Evolutionary conservation across 805 yeast species (phyloP), one percentile per base, ranked within the genome.

Genomic region (Sugiyamaella americana): DNA sequence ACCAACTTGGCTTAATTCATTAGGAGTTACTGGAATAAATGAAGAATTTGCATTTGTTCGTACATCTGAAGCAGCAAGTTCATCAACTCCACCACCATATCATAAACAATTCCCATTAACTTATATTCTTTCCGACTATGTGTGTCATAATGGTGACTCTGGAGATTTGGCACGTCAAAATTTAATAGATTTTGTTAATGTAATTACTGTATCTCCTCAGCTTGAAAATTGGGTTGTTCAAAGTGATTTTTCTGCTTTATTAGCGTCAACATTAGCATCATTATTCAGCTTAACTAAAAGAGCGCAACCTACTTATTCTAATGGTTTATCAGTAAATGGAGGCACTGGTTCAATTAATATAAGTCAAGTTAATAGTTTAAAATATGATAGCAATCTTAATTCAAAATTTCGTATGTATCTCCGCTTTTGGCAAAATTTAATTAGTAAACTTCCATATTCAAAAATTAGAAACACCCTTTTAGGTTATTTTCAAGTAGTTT

Each of bases 191-290:
- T 47, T 61, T 22, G 45, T 61, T 3, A 62, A 58, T 29, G 45
- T 48, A 4, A 53, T 58, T 2, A 46, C 54, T 4, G 41, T 47
- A 2, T 50, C 50, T 4, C 47, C 53, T 10, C 43, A 45, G 20
- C 47, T 60, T 5, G 61, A 53, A 36, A 26, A 39, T 5, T 60
- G 64, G 65, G 46, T 58, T 10, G 16, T 58, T 8, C 41, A 47
- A 4, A 51, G 61, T 29, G 63, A 61, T 43, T 51, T 59, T 36
- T 55, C 58, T 11, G 56, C 62, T 4, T 48, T 61, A 21, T 46
- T 61, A 47, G 62, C 60, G 1, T 60, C 64, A 5, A 62, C 64
- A 2, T 47, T 61, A n/a, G 60, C 63, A 3, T 65, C 65, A 2
- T 38, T 61, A 17, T 52, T 46, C 19, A 44, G 50, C 37, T 52